These are phyloP conservation scores for Hysterium pulicare DNA, from an alignment of 2,329 filamentous ascomycete species.

Conservation along the genomic window DNA sequence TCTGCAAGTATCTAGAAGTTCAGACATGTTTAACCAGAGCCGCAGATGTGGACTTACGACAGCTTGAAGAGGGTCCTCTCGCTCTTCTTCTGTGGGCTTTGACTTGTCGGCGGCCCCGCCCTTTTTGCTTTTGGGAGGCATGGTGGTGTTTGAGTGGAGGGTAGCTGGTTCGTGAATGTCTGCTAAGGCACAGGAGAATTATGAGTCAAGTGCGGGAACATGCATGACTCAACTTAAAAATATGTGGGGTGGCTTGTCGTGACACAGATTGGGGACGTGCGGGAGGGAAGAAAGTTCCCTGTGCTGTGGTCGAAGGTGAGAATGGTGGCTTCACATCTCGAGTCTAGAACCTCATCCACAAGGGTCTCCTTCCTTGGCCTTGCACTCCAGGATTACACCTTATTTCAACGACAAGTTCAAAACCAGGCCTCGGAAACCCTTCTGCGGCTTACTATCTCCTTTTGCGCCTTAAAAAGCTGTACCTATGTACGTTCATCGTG, in stretches of 20 bases:
- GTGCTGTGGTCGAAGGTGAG: not conserved
- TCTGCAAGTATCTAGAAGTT: slow-evolving; percentile 74
- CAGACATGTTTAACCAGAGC: slow-evolving; percentile 12
- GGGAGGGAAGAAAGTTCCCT: not conserved
- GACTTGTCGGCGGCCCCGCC: slow-evolving; percentile 33
- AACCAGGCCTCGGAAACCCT: no score
- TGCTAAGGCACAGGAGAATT: not conserved
- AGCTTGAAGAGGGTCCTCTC: slow-evolving; percentile 61
- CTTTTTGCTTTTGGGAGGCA: slow-evolving; percentile 50
- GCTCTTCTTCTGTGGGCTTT: slow-evolving; percentile 52
- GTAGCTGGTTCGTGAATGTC: slow-evolving; percentile 9
- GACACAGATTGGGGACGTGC: not conserved
- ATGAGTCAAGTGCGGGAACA: not conserved
- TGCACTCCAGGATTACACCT: slow-evolving; percentile 1
- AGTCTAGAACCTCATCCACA: slow-evolving; percentile 2
- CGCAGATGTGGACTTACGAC: slow-evolving; percentile 46
- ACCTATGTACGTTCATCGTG: no score
- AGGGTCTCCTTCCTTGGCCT: not conserved
- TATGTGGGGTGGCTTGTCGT: slow-evolving; percentile 2
- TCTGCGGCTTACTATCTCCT: no score
- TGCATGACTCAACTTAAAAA: slow-evolving; percentile 1
- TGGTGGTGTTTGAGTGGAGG: slow-evolving; percentile 14
- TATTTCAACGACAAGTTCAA: slow-evolving; percentile 1
- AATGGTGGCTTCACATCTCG: slow-evolving; percentile 1
- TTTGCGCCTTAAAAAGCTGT: no score